Base-by-base conservation (phyloP, 2,329 filamentous ascomycete species). In the Diaporthe sp. region DNA sequence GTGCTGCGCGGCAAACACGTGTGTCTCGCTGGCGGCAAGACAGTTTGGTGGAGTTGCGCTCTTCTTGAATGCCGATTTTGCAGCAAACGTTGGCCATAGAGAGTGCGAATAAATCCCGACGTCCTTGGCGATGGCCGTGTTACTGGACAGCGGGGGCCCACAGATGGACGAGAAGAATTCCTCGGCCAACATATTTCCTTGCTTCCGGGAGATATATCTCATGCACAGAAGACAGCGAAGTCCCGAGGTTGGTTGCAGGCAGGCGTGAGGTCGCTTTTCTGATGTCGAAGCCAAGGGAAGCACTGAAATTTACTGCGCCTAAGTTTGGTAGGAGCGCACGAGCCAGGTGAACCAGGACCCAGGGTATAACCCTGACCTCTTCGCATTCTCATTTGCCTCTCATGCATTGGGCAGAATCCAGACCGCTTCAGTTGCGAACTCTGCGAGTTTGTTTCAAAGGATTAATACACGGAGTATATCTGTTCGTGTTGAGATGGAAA, bases 1-100 rank as follows among this genome's bases (percentile, higher is more conserved):
- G 68, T 94, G 90, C 83, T 99, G 97, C 5, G 95, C 96, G 5
- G 96, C 94, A 83, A 98, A 99, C 62, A 98, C 89, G 83, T 99
- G 97, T 28, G 93, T 93, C 60, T 91, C 88, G 84, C 90, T 97
- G 79, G 96, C 89, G 42, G 95, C 96, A 73, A 99, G 87, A 79
- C 94, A 93, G 83, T 96, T 94, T 75, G 90, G 87, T 37, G 93
- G 89, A n/a, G 93, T 92, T 22, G 94, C 94, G 87, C 94, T 98
- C 86, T 98, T 98, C 89, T 98, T 98, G 89, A 97, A 96, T 65
- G 93, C 90, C 77, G 92, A 88, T 81, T 93, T 93, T 82, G 95
- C 91, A n/a, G 91, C 89, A 78, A 93, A 90, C 72, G 93, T 90
- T 55, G 96, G 96, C 80, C 95, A 94, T 80, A 95, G 90, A 78